Base-by-base conservation (phyloP, 495 filamentous ascomycete species). In the Lentithecium fluviatile region DNA sequence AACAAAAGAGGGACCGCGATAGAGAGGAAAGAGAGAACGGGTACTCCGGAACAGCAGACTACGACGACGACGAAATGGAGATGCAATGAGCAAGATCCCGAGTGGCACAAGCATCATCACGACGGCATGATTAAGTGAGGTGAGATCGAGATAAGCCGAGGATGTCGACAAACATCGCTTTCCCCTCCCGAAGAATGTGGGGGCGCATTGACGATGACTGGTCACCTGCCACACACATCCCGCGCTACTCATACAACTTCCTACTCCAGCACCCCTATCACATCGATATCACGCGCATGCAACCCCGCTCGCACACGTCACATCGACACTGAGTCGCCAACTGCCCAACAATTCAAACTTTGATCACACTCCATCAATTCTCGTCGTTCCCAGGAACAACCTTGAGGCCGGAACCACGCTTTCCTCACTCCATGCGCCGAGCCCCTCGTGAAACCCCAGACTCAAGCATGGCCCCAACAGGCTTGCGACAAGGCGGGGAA, bases 51-150 rank as follows among this genome's bases (percentile, higher is more conserved):
- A 66, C 60, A 56, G 52, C 48, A 32, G 70, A 71, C 26, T 58
- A 72, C 50, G 68, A 69, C 26, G 73, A 73, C 52, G 71, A 71
- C 45, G 70, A 76, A 21, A 74, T 74, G 71, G 68, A 69, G 43
- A 66, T 66, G 63, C 40, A 49, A 48, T 62, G 58, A 61, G 26
- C 8, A 13, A 24, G 6, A 15, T 43, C 40, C 19, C 19, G 6
- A 3, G 15, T 43, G 19, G 19, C 40, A 43, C 13, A 15, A 43
- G 40, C 13, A 43, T 43, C 29, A 10, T 43, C 13, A 43, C 3
- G 15, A 3, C 13, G 5, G 15, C 40, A 43, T 20, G 15, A 15
- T 43, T 3, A 10, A 32, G 10, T 32, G 29, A 32, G 29, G 29
- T 10, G 29, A 32, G 29, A 32, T 4, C 29, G 29, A 32, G 29